phyloP scores from a whole-genome alignment of 345 rosid genomes.

The Lenwebbia sp. region DNA sequence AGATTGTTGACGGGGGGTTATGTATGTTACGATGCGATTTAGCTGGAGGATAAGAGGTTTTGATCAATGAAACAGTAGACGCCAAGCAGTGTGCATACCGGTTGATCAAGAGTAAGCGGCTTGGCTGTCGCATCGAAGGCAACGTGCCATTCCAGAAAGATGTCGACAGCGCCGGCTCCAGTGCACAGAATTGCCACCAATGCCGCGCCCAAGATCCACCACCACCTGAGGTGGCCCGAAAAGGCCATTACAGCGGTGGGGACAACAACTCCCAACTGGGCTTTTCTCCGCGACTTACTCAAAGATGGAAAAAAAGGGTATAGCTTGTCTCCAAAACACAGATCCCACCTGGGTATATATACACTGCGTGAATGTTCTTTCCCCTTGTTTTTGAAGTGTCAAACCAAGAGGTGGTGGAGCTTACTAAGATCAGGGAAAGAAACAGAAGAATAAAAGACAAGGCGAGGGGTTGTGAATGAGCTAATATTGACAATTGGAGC shows the following conservation, averaged over 20 bases:
- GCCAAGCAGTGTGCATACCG: slow-evolving; percentile 8
- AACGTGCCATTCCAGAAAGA: slow-evolving; percentile 41
- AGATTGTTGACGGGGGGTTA: background rate
- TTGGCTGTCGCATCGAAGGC: slow-evolving; percentile 6
- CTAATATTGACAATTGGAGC: background rate
- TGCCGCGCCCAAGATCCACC: background rate
- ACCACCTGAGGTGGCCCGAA: background rate
- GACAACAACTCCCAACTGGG: background rate
- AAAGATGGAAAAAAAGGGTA: background rate
- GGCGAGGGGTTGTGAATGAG: background rate
- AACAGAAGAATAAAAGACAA: background rate
- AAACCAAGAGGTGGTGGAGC: background rate
- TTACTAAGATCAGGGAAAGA: background rate
- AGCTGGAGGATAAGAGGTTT: background rate
- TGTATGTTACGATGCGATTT: background rate
- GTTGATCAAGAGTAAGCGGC: slow-evolving; percentile 16
- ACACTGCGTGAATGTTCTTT: background rate
- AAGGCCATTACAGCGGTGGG: slow-evolving; percentile 12
- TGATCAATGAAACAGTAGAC: background rate
- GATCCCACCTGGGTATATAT: no score
- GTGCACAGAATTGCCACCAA: slow-evolving; percentile 1
- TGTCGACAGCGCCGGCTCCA: slow-evolving; percentile 7
- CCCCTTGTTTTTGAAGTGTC: background rate
- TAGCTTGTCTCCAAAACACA: background rate
- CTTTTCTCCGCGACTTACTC: background rate